Evolutionary conservation across 495 filamentous ascomycete species (phyloP), one percentile per base, ranked within the genome.

Genomic region (Tuber melanosporum): DNA sequence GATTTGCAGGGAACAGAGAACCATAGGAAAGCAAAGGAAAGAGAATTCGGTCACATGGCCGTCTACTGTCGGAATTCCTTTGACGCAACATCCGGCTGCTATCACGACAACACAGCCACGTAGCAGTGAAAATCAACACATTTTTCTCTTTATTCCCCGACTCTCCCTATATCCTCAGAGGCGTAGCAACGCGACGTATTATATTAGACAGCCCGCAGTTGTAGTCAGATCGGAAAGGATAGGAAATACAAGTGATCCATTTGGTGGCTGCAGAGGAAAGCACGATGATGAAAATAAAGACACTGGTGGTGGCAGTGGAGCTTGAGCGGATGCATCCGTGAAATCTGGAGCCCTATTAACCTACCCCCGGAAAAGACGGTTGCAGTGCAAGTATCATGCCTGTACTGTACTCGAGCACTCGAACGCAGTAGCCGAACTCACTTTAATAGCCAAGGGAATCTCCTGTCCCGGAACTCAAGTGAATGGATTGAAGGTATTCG

Each of bases 101-200:
- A 79, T 79, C 77, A 77, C 77, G 75, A 79, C 77, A 78, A 57
- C 52, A 39, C 73, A 42, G 72, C 41, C 26, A 45, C 26, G 47
- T 44, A 71, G 71, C 22, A 12, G 6, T 9, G 41, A 66, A 20
- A 71, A 72, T 15, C 9, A 36, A 32, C 71, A 46, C 46, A 44
- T 69, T 66, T 36, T 32, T 36, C 57, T 26, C 57, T 66, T 66
- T 32, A 36, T 36, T 17, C 26, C 9, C 57, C 26, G 26, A 36
- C 26, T 66, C 57, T 66, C 57, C 32, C 26, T 66, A 66, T 19
- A 36, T 36, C 57, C 57, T 7, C 52, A 57, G 9, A 4, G 22
- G n/a, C 32, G 19, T 66, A 66, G 26, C 3, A 36, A 66, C 12
- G 26, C 57, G 57, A 66, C 57, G 12, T 7, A 36, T 66, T 66